Evolutionary conservation across 2,329 filamentous ascomycete species (phyloP).

Genomic region (Nannizzia gypsea): DNA sequence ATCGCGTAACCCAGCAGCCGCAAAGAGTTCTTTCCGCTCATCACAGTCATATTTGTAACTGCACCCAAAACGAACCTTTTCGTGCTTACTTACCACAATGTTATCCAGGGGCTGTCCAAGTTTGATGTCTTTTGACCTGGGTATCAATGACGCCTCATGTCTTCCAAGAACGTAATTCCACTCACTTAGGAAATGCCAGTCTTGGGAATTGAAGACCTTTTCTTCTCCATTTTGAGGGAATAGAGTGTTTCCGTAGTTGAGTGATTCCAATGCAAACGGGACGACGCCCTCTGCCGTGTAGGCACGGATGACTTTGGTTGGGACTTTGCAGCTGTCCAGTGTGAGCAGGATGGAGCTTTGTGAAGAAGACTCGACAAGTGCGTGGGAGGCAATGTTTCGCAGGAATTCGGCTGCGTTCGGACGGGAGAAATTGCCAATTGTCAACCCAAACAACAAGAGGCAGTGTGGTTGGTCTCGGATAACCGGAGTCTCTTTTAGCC

Average conservation of each 20-base stretch:
- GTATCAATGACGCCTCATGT: slow-evolving; percentile 1
- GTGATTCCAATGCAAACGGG: background rate
- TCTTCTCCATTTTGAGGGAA: background rate
- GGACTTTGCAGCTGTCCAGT: background rate
- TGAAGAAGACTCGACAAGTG: background rate
- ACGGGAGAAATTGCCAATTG: background rate
- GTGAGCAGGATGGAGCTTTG: background rate
- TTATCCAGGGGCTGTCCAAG: background rate
- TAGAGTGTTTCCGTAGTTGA: background rate
- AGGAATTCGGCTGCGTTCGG: background rate
- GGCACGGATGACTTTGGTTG: background rate
- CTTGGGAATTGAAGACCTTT: background rate
- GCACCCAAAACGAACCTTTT: slow-evolving; percentile 1
- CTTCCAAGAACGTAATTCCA: slow-evolving; percentile 2
- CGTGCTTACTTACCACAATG: background rate
- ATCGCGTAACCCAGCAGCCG: background rate
- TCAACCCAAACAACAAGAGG: background rate
- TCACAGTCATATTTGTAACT: background rate
- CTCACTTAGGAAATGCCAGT: background rate
- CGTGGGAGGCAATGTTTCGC: background rate
- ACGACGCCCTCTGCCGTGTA: background rate
- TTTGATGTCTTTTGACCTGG: background rate
- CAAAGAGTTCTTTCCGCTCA: slow-evolving; percentile 6
- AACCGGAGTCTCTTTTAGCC: background rate
- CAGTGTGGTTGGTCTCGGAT: background rate